These are phyloP conservation scores for Suillus subalutaceus DNA, from an alignment of 768 basidiomycete genomes.

Conservation along the genomic window DNA sequence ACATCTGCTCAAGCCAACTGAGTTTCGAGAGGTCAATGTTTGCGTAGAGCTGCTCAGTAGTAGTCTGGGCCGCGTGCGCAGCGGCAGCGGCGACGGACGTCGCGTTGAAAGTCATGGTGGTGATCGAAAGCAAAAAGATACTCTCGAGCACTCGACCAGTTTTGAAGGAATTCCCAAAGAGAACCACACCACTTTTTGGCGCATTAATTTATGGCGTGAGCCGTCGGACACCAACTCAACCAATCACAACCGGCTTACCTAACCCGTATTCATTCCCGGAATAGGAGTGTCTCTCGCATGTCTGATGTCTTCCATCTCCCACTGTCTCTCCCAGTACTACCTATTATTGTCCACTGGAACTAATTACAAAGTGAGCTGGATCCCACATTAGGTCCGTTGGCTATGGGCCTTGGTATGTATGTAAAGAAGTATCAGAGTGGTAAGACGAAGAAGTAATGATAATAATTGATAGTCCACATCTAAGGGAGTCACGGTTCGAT, in stretches of 20 bases:
- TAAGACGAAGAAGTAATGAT: not conserved
- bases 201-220: slow-evolving; percentile 28
- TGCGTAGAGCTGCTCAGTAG: slow-evolving; percentile 53
- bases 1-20: slow-evolving; percentile 74
- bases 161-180: not conserved
- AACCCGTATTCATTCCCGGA: not conserved
- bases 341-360: not conserved
- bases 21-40: slow-evolving; percentile 62
- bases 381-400: not conserved
- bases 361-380: not conserved
- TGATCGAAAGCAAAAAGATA: slow-evolving; percentile 8
- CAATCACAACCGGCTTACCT: slow-evolving; percentile 29
- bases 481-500: not conserved
- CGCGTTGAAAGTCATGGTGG: slow-evolving; percentile 47
- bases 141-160: slow-evolving; percentile 1
- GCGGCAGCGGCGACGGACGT: slow-evolving; percentile 21
- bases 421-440: too few relatives aligned
- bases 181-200: slow-evolving; percentile 11
- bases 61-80: slow-evolving; percentile 22
- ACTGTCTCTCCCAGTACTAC: not conserved
- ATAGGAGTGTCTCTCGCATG: not conserved
- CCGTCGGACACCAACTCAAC: slow-evolving; percentile 7
- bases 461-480: not conserved
- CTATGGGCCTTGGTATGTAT: not conserved
- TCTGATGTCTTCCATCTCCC: too few relatives aligned